A percentile compares a stretch with the other conserved stretches of the same genome.
phyloP scores from a whole-genome alignment of 2,329 filamentous ascomycete genomes.

The Epichloe amarillans region DNA sequence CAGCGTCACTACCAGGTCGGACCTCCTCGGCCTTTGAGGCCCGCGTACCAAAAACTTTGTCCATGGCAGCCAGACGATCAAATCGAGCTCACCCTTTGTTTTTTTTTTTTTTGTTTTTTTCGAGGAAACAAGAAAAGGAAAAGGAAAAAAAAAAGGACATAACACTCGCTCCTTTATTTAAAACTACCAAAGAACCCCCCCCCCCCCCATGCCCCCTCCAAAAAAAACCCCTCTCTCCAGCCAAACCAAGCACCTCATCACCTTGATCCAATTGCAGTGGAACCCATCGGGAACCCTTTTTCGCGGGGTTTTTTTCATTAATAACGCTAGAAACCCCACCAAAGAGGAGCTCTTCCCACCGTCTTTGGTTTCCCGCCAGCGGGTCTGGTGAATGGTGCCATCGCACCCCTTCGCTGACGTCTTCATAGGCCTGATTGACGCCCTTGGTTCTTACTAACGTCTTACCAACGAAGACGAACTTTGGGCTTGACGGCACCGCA shows the following conservation, averaged over 20 bases:
- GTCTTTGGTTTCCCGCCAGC: background rate
- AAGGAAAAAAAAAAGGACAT: background rate
- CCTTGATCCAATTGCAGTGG: background rate
- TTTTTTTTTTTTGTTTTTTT: no score
- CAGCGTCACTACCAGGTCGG: slow-evolving; percentile 1
- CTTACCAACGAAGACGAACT: no score
- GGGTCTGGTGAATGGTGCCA: slow-evolving; percentile 11
- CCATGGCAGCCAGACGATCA: background rate
- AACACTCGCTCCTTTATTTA: no score
- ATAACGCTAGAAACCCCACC: background rate
- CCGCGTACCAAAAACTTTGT: background rate
- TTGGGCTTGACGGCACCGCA: no score
- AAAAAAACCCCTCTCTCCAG: background rate
- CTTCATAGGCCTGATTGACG: background rate
- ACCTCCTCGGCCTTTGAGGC: slow-evolving; percentile 4
- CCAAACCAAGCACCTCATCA: background rate
- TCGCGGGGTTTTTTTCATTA: no score
- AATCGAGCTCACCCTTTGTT: background rate
- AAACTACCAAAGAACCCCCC: no score
- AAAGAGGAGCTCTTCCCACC: background rate
- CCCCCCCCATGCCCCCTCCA: background rate
- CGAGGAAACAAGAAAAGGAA: background rate
- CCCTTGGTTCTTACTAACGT: no score
- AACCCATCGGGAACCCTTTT: background rate
- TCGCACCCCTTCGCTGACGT: slow-evolving; percentile 9